Evolutionary conservation across 2,329 filamentous ascomycete genomes (phyloP).

Genomic region (Myotisia sp.): DNA sequence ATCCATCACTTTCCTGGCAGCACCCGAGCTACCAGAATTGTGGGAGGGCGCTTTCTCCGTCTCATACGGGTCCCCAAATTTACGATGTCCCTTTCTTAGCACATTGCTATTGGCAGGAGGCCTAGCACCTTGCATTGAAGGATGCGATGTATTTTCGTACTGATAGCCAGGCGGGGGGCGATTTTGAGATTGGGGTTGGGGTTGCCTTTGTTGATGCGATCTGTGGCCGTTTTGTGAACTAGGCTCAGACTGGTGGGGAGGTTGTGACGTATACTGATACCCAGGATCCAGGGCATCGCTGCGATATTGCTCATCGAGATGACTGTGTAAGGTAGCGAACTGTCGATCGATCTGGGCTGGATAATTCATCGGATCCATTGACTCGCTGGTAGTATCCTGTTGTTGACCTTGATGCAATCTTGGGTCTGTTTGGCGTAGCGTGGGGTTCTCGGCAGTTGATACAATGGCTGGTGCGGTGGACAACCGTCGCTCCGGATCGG

Average conservation of each 20-base stretch:
- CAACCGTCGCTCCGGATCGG: slow-evolving; percentile 18
- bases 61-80: slow-evolving; percentile 79
- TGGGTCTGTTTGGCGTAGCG: too few relatives aligned
- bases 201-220: neutral
- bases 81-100: slow-evolving; percentile 71
- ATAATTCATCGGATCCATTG: slow-evolving; percentile 22
- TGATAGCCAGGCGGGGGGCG: slow-evolving; percentile 21
- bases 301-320: slow-evolving; percentile 19
- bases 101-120: slow-evolving; percentile 36
- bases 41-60: slow-evolving; percentile 46
- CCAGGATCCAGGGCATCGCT: slow-evolving; percentile 1
- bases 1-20: slow-evolving; percentile 90
- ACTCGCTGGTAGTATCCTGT: slow-evolving; percentile 6
- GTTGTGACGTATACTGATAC: neutral
- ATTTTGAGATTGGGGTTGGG: neutral
- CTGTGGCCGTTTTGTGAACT: neutral
- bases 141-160: slow-evolving; percentile 27
- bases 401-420: slow-evolving; percentile 12
- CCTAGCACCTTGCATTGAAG: slow-evolving; percentile 30
- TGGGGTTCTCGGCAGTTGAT: too few relatives aligned
- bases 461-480: slow-evolving; percentile 21
- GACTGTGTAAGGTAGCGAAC: slow-evolving; percentile 26
- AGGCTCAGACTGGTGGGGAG: slow-evolving; percentile 1
- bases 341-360: slow-evolving; percentile 30
- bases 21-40: slow-evolving; percentile 69